Base-by-base conservation (phyloP, 805 yeast genomes). In the Candida rishiriensis region DNA sequence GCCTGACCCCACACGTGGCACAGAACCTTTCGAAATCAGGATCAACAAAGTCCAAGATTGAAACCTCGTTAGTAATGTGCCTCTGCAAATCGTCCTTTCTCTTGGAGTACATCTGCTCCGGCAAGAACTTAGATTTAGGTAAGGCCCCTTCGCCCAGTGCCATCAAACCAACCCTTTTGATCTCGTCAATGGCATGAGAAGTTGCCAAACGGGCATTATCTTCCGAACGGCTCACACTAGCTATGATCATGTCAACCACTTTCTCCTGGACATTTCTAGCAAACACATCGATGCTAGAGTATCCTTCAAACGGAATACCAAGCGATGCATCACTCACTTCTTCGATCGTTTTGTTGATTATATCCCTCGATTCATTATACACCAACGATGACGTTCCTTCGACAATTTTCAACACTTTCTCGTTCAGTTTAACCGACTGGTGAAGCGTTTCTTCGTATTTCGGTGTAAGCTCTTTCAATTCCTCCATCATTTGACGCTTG, bases 61-160 rank as follows among this genome's bases (percentile, higher is more conserved):
- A 78, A 18, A 91, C 71, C 16, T 77, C 73, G 21, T 78, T 78
- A 39, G 77, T 71, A 26, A 90, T 69, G 34, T 75, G 72, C 49
- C 83, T 77, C 31, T 76, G 71, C 30, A 81, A 64, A 4, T 73
- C 62, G 55, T 93, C 96, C 34, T 73, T 76, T 45, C 74, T 73
- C 52, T 88, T 79, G 2, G 88, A 78, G 56, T 89, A 91, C 98
- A 93, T 93, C 34, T 85, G 74, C 28, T 79, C 81, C 10, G 85
- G 75, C 46, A 83, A 76, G 61, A 88, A 88, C 9, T 72, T 73
- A 41, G 81, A 77, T 41, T 81, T 83, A 26, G 76, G 68, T 40
- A 79, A 68, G 50, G 75, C 75, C 28, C 79, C 83, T 29, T 77
- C 76, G 8, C 88, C 88, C 36, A 89, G 68, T n/a, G 78, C 75